Conservation (phyloP, 768 basidiomycete genomes). For the Russula earlei region DNA sequence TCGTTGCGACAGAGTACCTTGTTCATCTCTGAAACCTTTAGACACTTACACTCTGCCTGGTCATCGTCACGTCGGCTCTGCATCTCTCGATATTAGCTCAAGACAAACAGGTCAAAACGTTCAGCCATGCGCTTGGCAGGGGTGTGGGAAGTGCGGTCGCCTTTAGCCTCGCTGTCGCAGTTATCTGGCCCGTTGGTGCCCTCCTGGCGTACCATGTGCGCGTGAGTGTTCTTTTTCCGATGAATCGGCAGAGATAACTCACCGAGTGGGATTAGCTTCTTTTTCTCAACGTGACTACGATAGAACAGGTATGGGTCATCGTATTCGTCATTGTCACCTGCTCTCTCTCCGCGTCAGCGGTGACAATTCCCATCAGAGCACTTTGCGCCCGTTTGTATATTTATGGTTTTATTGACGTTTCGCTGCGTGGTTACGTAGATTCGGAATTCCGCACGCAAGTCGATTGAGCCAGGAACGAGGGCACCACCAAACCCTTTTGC, state of each 20-base stretch:
- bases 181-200: constrained; percentile 78
- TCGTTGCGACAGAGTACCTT: neutral
- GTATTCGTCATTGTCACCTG: constrained; percentile 17
- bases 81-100: constrained; percentile 66
- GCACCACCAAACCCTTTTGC: constrained; percentile 82
- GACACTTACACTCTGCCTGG: constrained; percentile 64
- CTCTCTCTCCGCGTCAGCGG: neutral
- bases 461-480: constrained; percentile 49
- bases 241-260: neutral
- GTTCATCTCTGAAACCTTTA: constrained; percentile 26
- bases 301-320: constrained; percentile 62
- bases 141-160: constrained; percentile 75
- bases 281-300: constrained; percentile 85
- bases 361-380: constrained; percentile 6
- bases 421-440: constrained; percentile 40
- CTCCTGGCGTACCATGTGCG: constrained; percentile 78
- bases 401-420: constrained; percentile 13
- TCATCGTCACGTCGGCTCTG: constrained; percentile 75
- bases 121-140: constrained; percentile 35
- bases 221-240: constrained; percentile 37
- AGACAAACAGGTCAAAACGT: constrained; percentile 36
- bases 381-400: constrained; percentile 15
- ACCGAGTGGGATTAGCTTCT: constrained; percentile 44
- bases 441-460: constrained; percentile 74
- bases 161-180: constrained; percentile 58